phyloP scores from a whole-genome alignment of 2,329 filamentous ascomycete genomes.

The Nothopassalora personata region DNA sequence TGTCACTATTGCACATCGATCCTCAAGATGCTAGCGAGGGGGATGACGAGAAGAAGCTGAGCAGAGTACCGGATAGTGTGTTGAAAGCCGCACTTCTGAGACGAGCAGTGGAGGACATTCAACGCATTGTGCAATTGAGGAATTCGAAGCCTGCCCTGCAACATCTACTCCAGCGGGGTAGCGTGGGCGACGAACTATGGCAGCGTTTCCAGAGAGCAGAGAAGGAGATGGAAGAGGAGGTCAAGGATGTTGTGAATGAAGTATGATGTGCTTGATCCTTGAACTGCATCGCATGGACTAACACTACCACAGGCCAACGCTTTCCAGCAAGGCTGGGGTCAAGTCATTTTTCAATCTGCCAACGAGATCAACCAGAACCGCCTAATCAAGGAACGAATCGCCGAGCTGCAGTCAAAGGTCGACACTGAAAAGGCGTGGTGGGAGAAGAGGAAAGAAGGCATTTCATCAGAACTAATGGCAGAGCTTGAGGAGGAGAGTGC shows the following conservation, averaged over 20 bases:
- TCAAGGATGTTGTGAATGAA: conserved; percentile 90
- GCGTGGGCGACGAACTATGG: conserved; percentile 93
- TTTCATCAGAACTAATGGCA: conserved; percentile 74
- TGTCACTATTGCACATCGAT: conserved; percentile 80
- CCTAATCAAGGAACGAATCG: conserved; percentile 66
- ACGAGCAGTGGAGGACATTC: conserved; percentile 87
- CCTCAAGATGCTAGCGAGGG: conserved; percentile 41
- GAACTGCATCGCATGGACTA: conserved; percentile 1
- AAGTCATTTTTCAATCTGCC: conserved; percentile 92
- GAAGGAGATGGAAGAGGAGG: conserved; percentile 95
- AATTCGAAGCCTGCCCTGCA: conserved; percentile 83
- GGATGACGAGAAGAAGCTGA: conserved; percentile 59
- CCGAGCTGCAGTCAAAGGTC: conserved; percentile 67
- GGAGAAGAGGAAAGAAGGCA: conserved; percentile 72
- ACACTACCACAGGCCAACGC: conserved; percentile 68
- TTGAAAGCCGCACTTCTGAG: conserved; percentile 83
- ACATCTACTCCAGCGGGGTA: conserved; percentile 77
- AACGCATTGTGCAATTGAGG: conserved; percentile 82
- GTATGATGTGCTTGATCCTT: conserved; percentile 46
- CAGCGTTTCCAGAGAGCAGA: conserved; percentile 86
- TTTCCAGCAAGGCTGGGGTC: conserved; percentile 81
- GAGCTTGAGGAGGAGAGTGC: conserved; percentile 60
- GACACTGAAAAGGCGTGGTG: conserved; percentile 82
- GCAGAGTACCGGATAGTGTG: conserved; percentile 72
- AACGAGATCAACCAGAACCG: conserved; percentile 91